Conservation (phyloP, 495 filamentous ascomycete species). For the Pyrenula aspistea region DNA sequence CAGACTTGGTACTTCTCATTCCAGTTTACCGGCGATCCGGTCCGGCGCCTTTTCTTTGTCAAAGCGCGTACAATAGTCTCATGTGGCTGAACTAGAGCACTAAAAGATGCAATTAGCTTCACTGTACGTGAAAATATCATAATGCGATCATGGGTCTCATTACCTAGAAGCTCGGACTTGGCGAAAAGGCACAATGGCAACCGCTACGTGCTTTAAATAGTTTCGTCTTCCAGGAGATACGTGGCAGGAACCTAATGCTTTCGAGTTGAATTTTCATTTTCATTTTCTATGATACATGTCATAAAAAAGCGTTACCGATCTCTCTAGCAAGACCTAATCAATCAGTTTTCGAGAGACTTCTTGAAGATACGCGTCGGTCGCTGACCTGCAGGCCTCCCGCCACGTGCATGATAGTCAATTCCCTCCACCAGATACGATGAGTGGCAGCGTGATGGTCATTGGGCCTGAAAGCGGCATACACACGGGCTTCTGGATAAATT, state of each 20-base stretch:
- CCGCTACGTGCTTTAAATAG: background rate
- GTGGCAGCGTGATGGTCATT: background rate
- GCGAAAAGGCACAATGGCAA: background rate
- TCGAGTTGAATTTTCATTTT: background rate
- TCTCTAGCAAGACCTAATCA: background rate
- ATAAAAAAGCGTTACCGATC: background rate
- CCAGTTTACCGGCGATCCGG: background rate
- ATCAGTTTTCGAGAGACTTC: background rate
- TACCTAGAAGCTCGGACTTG: background rate
- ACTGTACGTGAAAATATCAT: background rate
- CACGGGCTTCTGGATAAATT: slow-evolving; percentile 9
- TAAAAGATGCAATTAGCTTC: background rate
- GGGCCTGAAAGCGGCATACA: background rate
- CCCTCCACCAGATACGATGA: background rate
- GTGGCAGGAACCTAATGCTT: background rate
- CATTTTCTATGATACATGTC: background rate
- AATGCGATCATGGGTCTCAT: background rate
- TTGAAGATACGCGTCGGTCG: background rate
- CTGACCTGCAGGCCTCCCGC: background rate
- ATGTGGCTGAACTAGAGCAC: background rate
- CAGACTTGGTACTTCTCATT: background rate
- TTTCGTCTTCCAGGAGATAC: background rate
- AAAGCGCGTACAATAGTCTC: background rate
- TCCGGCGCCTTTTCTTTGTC: background rate
- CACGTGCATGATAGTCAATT: background rate